These are phyloP conservation scores for Aeschynomene evenia DNA, from an alignment of 306 rosid species.

Conservation along the genomic window DNA sequence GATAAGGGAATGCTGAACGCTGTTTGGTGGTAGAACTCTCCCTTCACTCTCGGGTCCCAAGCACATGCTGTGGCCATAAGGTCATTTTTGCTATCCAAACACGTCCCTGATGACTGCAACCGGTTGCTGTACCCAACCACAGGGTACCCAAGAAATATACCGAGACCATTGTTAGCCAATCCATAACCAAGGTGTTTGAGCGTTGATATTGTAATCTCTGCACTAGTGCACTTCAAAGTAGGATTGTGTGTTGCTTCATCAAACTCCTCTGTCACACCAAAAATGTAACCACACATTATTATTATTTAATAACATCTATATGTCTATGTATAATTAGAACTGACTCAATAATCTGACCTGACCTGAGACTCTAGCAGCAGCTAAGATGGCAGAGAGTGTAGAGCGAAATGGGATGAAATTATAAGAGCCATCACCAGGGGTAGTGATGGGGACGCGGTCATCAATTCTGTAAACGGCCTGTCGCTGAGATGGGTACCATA, in stretches of 20 bases:
- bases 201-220: slow-evolving; percentile 28
- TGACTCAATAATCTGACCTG: too few species aligned
- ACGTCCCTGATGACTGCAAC: slow-evolving; percentile 59
- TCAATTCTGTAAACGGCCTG: slow-evolving; percentile 55
- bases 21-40: slow-evolving; percentile 58
- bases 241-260: slow-evolving; percentile 48
- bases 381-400: slow-evolving; percentile 29
- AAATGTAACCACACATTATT: too few species aligned
- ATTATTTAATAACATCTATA: too few species aligned
- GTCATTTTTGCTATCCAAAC: slow-evolving; percentile 47
- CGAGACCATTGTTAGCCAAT: slow-evolving; percentile 56
- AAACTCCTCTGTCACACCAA: slow-evolving; percentile 45
- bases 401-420: slow-evolving; percentile 53
- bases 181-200: slow-evolving; percentile 49
- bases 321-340: too few species aligned
- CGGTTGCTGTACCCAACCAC: slow-evolving; percentile 52
- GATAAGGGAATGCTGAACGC: slow-evolving; percentile 47
- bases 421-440: slow-evolving; percentile 47
- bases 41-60: slow-evolving; percentile 56
- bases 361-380: slow-evolving; percentile 41
- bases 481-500: slow-evolving; percentile 63
- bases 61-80: slow-evolving; percentile 41
- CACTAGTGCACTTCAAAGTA: slow-evolving; percentile 51
- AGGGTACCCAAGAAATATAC: slow-evolving; percentile 54
- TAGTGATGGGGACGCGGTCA: slow-evolving; percentile 44